These are phyloP conservation scores for Cynanchum wilfordii DNA, from an alignment of 257 asterid genomes.

Conservation along the genomic window DNA sequence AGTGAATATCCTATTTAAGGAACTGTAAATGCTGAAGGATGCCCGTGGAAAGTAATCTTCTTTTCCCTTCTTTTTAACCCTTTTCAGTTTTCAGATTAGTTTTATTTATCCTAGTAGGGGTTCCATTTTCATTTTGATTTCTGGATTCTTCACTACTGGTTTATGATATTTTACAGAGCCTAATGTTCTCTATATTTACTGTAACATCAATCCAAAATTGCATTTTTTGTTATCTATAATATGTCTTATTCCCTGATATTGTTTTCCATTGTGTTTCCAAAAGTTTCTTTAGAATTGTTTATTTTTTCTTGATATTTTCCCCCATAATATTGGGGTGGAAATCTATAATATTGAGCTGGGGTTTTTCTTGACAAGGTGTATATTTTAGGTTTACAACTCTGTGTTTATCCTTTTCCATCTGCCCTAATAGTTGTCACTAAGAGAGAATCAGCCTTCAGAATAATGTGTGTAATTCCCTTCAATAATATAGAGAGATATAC, in stretches of 20 bases:
- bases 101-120: not conserved
- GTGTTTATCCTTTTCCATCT: not conserved
- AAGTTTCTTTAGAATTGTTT: not conserved
- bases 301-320: not conserved
- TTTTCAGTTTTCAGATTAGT: not conserved
- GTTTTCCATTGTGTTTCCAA: not conserved
- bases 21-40: conserved; percentile 1
- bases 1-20: not conserved
- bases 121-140: not conserved
- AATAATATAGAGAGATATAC: not conserved
- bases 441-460: not conserved
- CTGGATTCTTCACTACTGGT: not conserved
- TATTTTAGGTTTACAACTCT: not conserved
- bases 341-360: not conserved
- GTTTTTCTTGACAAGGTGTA: not conserved
- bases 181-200: not conserved
- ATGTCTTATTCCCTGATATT: not conserved
- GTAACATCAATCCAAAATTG: not conserved
- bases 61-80: not conserved
- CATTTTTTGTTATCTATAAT: not conserved
- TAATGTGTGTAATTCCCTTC: not conserved
- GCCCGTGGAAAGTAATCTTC: not conserved
- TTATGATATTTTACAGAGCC: not conserved
- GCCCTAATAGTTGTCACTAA: not conserved
- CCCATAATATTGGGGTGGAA: not conserved